phyloP scores from a whole-genome alignment of 1,284 basidiomycete species.

The Xanthoconium separans region DNA sequence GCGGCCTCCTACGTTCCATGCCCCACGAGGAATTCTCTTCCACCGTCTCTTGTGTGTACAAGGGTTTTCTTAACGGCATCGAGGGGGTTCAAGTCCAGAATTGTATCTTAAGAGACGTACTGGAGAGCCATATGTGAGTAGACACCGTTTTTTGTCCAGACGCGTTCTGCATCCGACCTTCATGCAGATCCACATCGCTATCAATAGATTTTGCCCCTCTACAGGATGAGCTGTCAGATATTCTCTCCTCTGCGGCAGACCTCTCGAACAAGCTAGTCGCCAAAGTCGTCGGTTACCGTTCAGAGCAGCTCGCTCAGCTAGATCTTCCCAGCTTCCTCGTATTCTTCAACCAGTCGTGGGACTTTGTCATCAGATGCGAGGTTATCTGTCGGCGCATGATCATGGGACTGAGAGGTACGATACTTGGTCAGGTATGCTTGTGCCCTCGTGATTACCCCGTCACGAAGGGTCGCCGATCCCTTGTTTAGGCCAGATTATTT shows the following conservation, averaged over 20 bases:
- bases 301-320: constrained; percentile 77
- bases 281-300: constrained; percentile 73
- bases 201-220: constrained; percentile 44
- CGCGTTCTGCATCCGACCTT: constrained; percentile 11
- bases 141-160: not conserved
- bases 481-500: constrained; percentile 77
- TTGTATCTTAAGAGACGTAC: constrained; percentile 57
- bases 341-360: constrained; percentile 85
- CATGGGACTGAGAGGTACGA: constrained; percentile 81
- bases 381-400: constrained; percentile 87
- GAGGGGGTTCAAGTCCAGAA: constrained; percentile 71
- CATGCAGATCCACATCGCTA: constrained; percentile 34
- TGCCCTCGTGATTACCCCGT: not conserved
- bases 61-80: constrained; percentile 67
- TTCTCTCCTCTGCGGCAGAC: constrained; percentile 79
- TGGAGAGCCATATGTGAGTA: constrained; percentile 50
- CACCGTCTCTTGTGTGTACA: constrained; percentile 64
- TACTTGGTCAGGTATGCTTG: constrained; percentile 69
- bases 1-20: constrained; percentile 64
- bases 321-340: constrained; percentile 74
- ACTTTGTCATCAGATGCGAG: constrained; percentile 87
- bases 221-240: constrained; percentile 66
- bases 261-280: constrained; percentile 81
- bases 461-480: not conserved
- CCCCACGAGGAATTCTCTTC: constrained; percentile 68